Percentiles rank a stretch among this genome's conserved stretches.
phyloP scores from a whole-genome alignment of 2,329 filamentous ascomycete genomes.

The Fusarium chlamydosporum region DNA sequence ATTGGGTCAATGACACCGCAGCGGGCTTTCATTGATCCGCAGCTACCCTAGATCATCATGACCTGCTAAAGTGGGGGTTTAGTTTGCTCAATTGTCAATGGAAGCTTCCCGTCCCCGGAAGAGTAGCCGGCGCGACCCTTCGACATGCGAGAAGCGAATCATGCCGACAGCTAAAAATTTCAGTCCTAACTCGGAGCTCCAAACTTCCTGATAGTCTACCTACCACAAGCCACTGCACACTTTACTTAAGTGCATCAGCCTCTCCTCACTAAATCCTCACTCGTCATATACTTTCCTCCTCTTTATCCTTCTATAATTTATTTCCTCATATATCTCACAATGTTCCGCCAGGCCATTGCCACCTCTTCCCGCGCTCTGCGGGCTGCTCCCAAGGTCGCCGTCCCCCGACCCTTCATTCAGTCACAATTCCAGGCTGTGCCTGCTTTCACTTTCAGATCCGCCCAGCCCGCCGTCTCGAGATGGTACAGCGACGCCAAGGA shows the following conservation, averaged over 20 bases:
- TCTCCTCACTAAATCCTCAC: conserved; percentile 21
- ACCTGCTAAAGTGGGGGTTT: conserved; percentile 21
- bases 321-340: conserved; percentile 48
- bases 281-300: conserved; percentile 12
- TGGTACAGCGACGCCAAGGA: conserved; percentile 67
- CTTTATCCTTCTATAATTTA: conserved; percentile 16
- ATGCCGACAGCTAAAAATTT: conserved; percentile 53
- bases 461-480: conserved; percentile 55
- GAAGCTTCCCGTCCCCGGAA: conserved; percentile 43
- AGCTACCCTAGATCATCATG: conserved; percentile 6
- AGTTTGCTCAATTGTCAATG: conserved; percentile 13
- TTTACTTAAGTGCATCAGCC: conserved; percentile 39
- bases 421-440: conserved; percentile 58
- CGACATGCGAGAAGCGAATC: conserved; percentile 36
- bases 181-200: conserved; percentile 43
- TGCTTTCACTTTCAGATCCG: conserved; percentile 56
- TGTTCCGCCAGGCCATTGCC: conserved; percentile 64
- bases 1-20: conserved; percentile 34
- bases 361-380: conserved; percentile 62
- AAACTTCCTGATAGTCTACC: conserved; percentile 49
- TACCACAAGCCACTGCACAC: conserved; percentile 39
- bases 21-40: conserved; percentile 54
- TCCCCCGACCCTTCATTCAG: conserved; percentile 55
- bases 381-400: conserved; percentile 57
- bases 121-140: conserved; percentile 48